Evolutionary conservation across 345 rosid genomes (phyloP), one percentile per base, ranked within the genome.

Genomic region (Arabidopsis suecica): DNA sequence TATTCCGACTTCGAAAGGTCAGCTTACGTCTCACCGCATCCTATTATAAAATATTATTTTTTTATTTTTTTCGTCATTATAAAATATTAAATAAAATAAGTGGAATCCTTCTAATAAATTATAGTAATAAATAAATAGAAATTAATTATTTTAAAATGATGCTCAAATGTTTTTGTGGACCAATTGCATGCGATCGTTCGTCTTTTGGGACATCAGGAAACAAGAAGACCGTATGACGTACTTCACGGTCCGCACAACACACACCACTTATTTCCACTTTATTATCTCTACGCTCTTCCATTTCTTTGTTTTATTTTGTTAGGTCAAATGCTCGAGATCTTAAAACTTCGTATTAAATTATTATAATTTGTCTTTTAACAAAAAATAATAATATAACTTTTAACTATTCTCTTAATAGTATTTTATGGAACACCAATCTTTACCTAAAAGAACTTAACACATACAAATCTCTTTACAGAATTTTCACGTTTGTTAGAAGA

Each of bases 1-100:
- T 59, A 50, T 78, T 71, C 77, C 68, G 63, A 49, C 55, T 71
- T 71, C 77, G 77, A 78, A 78, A 71, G 77, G 81, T 22, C 81
- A 78, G 73, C 63, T 71, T 50, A 65, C 80, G 73, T 77, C 38
- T 70, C 76, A 71, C 76, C 76, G 55, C 76, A 41, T 57, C 47
- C 23, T 56, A 18, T 41, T 42, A 10, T 10, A 69, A 40, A 13
- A 16, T 16, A 16, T 16, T 16, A 16, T 16, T 16, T 16, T 16
- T 16, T 16, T 16, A 16, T 16, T 16, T 16, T 16, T 16, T 16
- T 16, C 18, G 18, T 16, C 18, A 16, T 16, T 16, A 16, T 16
- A 16, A 16, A 14, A 56, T 37, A 45, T 33, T 53, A 61, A 13
- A 38, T 36, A 1, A 64, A 65, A 56, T 16, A 50, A 71, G 72